These are phyloP conservation scores for Mayamaea pseudoterrestris DNA, from an alignment of 108 stramenopile species.

Conservation along the genomic window DNA sequence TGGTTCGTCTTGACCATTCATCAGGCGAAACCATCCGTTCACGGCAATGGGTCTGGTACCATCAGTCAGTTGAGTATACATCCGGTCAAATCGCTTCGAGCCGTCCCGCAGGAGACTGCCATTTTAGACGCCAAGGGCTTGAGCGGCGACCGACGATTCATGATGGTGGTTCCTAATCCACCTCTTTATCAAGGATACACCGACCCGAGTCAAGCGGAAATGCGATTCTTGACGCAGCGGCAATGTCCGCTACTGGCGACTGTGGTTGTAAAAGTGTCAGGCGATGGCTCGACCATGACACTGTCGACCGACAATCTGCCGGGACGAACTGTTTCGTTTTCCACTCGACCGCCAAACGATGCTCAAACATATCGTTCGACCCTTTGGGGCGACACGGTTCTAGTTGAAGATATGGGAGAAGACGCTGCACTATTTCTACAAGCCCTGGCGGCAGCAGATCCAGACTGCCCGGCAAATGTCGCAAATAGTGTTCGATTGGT, in stretches of 20 bases:
- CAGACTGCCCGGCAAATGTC: conserved; percentile 1
- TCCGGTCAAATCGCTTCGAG: conserved; percentile 59
- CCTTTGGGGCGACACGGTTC: conserved; percentile 51
- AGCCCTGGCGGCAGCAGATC: conserved; percentile 25
- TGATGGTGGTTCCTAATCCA: conserved; percentile 50
- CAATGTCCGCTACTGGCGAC: conserved; percentile 60
- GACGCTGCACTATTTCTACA: conserved; percentile 56
- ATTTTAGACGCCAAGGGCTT: conserved; percentile 43
- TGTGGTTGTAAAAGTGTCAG: conserved; percentile 17
- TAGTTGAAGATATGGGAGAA: conserved; percentile 65
- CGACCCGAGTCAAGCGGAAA: conserved; percentile 25
- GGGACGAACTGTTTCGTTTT: not conserved
- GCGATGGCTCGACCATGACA: not conserved
- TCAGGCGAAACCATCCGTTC: no score
- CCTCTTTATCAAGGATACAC: conserved; percentile 28
- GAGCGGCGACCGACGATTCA: conserved; percentile 49
- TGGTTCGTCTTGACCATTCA: no score
- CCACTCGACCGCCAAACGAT: not conserved
- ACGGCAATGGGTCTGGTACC: no score
- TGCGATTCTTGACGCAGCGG: conserved; percentile 69
- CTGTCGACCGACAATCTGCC: not conserved
- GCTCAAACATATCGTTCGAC: conserved; percentile 27
- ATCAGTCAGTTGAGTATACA: conserved; percentile 5
- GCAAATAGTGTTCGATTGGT: conserved; percentile 45
- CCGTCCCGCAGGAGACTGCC: conserved; percentile 29